These are phyloP conservation scores for Eimeria falciformis DNA, from an alignment of 169 alveolate genomes.

Conservation along the genomic window DNA sequence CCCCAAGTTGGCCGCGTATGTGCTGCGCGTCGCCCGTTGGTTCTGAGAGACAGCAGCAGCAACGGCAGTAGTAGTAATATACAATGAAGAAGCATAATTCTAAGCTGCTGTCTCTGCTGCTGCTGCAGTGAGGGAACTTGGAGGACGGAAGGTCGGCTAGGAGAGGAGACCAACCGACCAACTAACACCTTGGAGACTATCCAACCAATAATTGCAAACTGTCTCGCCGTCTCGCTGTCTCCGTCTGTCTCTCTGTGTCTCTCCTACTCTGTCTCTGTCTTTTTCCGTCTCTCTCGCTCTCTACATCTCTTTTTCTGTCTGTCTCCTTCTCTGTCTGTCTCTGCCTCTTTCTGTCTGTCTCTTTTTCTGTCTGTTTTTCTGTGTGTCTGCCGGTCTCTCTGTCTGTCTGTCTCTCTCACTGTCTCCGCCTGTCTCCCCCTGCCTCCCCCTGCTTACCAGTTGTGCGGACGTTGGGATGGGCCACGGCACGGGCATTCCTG, in stretches of 20 bases:
- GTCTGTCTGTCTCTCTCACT: neutral
- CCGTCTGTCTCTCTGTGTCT: neutral
- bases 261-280: neutral
- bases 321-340: no score
- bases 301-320: neutral
- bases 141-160: no score
- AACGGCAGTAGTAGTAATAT: neutral
- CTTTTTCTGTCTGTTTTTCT: no score
- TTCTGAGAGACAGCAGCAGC: constrained; percentile 30
- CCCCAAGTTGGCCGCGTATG: constrained; percentile 70
- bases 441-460: constrained; percentile 22
- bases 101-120: neutral
- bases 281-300: neutral
- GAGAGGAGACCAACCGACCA: no score
- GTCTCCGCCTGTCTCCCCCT: neutral
- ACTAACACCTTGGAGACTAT: no score
- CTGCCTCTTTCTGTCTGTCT: neutral
- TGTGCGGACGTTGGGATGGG: constrained; percentile 75
- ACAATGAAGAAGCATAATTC: no score
- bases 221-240: neutral
- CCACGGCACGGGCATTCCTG: constrained; percentile 76
- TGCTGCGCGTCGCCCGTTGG: constrained; percentile 63
- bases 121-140: no score
- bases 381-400: neutral
- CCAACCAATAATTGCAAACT: no score